These are phyloP conservation scores for Tricholoma sp. DNA, from an alignment of 768 basidiomycete genomes.

Conservation along the genomic window DNA sequence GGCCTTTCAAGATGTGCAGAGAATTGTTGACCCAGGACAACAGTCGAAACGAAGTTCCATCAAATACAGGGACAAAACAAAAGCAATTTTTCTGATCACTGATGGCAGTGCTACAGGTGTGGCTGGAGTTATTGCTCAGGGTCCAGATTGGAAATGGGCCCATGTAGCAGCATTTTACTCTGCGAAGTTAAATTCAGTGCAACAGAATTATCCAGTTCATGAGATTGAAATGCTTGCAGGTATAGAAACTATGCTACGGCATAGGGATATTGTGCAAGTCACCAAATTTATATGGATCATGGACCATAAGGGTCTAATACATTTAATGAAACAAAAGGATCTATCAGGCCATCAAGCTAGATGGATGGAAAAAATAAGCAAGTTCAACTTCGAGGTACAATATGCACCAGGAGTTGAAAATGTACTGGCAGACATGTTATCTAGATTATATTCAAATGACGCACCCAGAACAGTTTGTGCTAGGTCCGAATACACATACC, in stretches of 20 bases:
- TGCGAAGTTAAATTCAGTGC: constrained; percentile 26
- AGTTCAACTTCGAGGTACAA: constrained; percentile 33
- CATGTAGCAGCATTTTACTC: constrained; percentile 31
- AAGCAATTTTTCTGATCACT: too few relatives aligned
- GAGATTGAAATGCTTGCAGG: too few relatives aligned
- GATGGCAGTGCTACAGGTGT: too few relatives aligned
- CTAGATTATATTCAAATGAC: constrained; percentile 14
- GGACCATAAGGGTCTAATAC: too few relatives aligned
- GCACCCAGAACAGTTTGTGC: constrained; percentile 9
- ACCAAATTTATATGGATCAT: too few relatives aligned
- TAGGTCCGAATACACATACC: constrained; percentile 14
- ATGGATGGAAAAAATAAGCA: constrained; percentile 33
- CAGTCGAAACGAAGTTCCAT: constrained; percentile 16
- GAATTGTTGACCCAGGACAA: constrained; percentile 7
- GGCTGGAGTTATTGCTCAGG: too few relatives aligned
- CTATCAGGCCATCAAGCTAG: constrained; percentile 29
- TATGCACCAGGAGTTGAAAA: constrained; percentile 31
- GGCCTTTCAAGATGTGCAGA: constrained; percentile 33
- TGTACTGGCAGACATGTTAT: too few relatives aligned
- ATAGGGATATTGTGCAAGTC: too few relatives aligned
- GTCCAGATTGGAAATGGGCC: too few relatives aligned
- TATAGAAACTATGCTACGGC: constrained; percentile 29
- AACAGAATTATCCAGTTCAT: too few relatives aligned
- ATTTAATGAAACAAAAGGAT: constrained; percentile 28
- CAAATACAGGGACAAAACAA: constrained; percentile 13